Evolutionary conservation across 2,329 filamentous ascomycete genomes (phyloP), one percentile per base, ranked within the genome.

Genomic region (Scedosporium aurantiacum): DNA sequence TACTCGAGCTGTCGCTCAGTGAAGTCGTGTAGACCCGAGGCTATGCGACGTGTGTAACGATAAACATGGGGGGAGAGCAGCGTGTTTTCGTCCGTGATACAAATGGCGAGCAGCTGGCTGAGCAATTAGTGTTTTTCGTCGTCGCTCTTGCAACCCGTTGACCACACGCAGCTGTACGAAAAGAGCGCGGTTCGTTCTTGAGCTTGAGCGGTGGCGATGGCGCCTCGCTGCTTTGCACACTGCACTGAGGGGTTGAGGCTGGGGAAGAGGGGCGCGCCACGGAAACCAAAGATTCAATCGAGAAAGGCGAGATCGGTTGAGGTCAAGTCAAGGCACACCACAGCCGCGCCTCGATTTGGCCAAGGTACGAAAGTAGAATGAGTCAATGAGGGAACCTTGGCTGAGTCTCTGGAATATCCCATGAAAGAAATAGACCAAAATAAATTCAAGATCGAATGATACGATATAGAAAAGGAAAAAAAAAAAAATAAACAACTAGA

Each of bases 281-380:
- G 43, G 23, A 54, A 54, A 60, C 27, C n/a, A 32, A 54, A 60
- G 57, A 21, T 18, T 27, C 27, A 47, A 57, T 52, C 16, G 61
- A 56, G 23, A 8, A 18, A 52, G 45, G 27, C 45, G 25, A 28
- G 18, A 18, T 18, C 50, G 23, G 50, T 54, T 12, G 32, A 37
- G 5, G 50, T 27, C 23, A 18, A 54, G 50, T 21, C n/a, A 23
- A 7, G 43, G 10, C 7, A 23, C 12, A 21, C 47, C 23, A 23
- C 12, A 23, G 18, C 23, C 50, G 50, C 43, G 32, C 18, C 43
- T 47, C 43, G 18, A 47, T 7, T n/a, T 21, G 18, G 18, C 43
- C 43, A 21, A 14, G 43, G 43, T 54, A 5, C n/a, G n/a, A n/a
- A n/a, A 47, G 7, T 54, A 5, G 50, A 23, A 25, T 54, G 50